phyloP scores from a whole-genome alignment of 2,329 filamentous ascomycete genomes.

The Podosphaera leucotricha region DNA sequence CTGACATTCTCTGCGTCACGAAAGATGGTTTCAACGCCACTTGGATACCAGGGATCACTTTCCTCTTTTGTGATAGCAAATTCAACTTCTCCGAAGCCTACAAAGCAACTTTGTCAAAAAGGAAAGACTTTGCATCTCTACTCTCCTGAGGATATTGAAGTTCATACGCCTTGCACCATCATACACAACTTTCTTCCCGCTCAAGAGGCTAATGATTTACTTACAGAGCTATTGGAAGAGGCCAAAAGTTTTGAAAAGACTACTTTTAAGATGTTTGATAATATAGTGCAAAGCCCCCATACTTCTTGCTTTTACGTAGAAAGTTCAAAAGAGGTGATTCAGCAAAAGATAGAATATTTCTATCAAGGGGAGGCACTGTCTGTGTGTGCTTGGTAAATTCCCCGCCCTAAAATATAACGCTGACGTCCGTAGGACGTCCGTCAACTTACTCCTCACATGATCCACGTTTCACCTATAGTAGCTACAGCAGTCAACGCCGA shows the following conservation, averaged over 20 bases:
- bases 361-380: slow-evolving; percentile 63
- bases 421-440: slow-evolving; percentile 37
- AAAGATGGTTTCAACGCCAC: slow-evolving; percentile 10
- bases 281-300: slow-evolving; percentile 65
- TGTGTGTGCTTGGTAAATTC: slow-evolving; percentile 17
- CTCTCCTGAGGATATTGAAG: slow-evolving; percentile 55
- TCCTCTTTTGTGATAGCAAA: slow-evolving; percentile 20
- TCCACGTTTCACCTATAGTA: slow-evolving; percentile 43
- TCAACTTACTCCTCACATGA: slow-evolving; percentile 50
- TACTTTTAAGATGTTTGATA: slow-evolving; percentile 72
- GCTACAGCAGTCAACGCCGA: slow-evolving; percentile 55
- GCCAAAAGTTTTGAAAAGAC: slow-evolving; percentile 43
- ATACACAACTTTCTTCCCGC: slow-evolving; percentile 70
- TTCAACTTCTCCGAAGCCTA: slow-evolving; percentile 4
- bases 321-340: slow-evolving; percentile 39
- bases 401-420: not conserved
- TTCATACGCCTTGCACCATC: slow-evolving; percentile 73
- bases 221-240: slow-evolving; percentile 55
- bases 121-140: slow-evolving; percentile 70
- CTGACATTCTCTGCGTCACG: slow-evolving; percentile 19
- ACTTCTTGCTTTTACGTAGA: slow-evolving; percentile 68
- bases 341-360: slow-evolving; percentile 56
- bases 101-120: slow-evolving; percentile 40
- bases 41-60: slow-evolving; percentile 40
- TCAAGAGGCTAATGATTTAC: slow-evolving; percentile 46